Percentiles rank a stretch among this genome's conserved stretches.
phyloP scores from a whole-genome alignment of 2,329 filamentous ascomycete species.

The Sarocladium kiliense region DNA sequence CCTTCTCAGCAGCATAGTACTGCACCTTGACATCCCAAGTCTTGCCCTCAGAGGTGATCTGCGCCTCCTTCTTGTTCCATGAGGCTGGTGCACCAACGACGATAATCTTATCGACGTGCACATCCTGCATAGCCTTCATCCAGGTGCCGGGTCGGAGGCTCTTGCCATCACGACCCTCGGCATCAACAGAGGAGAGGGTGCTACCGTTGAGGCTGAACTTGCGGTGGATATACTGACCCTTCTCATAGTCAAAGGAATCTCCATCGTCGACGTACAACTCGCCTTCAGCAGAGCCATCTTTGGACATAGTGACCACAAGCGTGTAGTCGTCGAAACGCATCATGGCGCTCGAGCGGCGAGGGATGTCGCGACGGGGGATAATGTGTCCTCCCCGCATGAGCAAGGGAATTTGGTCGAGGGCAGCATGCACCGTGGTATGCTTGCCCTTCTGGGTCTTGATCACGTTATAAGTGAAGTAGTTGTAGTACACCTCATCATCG shows the following conservation, averaged over 20 bases:
- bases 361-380: slow-evolving; percentile 82
- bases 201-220: slow-evolving; percentile 62
- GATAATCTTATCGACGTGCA: slow-evolving; percentile 78
- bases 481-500: slow-evolving; percentile 85
- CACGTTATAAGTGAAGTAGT: slow-evolving; percentile 85
- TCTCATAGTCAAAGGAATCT: slow-evolving; percentile 82
- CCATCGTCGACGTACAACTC: slow-evolving; percentile 90
- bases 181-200: slow-evolving; percentile 64
- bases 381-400: slow-evolving; percentile 93
- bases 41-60: slow-evolving; percentile 48
- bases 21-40: slow-evolving; percentile 55
- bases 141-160: slow-evolving; percentile 61
- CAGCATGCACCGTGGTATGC: slow-evolving; percentile 64
- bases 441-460: slow-evolving; percentile 67
- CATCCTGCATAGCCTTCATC: slow-evolving; percentile 71
- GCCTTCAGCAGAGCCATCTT: slow-evolving; percentile 59
- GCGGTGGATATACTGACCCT: slow-evolving; percentile 84
- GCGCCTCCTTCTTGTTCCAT: slow-evolving; percentile 63
- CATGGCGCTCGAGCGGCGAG: slow-evolving; percentile 75
- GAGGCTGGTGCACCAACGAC: slow-evolving; percentile 70
- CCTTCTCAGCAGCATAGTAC: slow-evolving; percentile 46
- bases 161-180: slow-evolving; percentile 48
- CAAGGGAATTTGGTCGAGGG: slow-evolving; percentile 80
- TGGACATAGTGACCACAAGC: slow-evolving; percentile 68
- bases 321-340: slow-evolving; percentile 98